phyloP scores from a whole-genome alignment of 2,329 filamentous ascomycete species.

The Penicillium sp. region DNA sequence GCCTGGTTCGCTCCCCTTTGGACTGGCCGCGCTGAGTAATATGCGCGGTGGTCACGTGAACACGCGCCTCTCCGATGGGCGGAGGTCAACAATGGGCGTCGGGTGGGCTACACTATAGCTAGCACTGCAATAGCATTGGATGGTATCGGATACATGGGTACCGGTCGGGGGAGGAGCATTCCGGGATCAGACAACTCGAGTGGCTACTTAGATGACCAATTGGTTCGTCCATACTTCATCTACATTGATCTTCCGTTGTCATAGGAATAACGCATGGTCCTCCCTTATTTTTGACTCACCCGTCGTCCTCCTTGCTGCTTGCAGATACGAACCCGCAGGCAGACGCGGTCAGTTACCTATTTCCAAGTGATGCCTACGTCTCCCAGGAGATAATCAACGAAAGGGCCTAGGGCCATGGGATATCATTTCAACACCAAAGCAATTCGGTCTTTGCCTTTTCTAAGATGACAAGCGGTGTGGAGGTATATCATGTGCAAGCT shows the following conservation, averaged over 20 bases:
- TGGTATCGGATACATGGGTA: constrained; percentile 6
- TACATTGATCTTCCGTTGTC: background rate
- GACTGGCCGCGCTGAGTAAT: constrained; percentile 16
- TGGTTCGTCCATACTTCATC: background rate
- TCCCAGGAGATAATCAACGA: background rate
- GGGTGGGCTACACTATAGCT: no score
- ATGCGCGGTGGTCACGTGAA: constrained; percentile 25
- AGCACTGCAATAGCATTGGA: no score
- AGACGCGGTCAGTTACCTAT: background rate
- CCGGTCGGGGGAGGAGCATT: constrained; percentile 18
- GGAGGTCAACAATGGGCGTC: background rate
- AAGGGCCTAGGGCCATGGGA: constrained; percentile 1
- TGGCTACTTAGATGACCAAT: background rate
- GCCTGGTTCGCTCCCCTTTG: constrained; percentile 31
- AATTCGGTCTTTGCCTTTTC: constrained; percentile 13
- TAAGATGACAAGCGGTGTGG: constrained; percentile 18
- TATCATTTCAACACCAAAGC: constrained; percentile 13
- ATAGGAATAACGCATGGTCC: background rate
- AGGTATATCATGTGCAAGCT: constrained; percentile 7
- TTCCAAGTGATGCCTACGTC: background rate
- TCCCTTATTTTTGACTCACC: constrained; percentile 6
- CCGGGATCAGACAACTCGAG: constrained; percentile 23
- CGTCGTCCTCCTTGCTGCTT: constrained; percentile 19
- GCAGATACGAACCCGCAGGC: background rate
- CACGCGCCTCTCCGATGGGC: constrained; percentile 9